Evolutionary conservation across 192 early-diverging fungal genomes (phyloP).

Genomic region (Coemansia sp.): DNA sequence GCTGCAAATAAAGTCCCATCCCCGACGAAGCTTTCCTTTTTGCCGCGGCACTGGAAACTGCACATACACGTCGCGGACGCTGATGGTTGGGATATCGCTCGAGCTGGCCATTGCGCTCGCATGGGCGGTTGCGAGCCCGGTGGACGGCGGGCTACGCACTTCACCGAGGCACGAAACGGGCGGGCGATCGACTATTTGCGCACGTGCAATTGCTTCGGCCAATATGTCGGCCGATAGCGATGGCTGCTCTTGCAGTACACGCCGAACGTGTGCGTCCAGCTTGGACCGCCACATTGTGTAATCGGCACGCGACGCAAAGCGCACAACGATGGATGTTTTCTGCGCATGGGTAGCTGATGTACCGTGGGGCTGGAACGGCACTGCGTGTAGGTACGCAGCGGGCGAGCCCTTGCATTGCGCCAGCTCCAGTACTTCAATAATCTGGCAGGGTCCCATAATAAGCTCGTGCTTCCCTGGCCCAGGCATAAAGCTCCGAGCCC

Average conservation of each 20-base stretch:
- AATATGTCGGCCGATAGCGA: conserved; percentile 38
- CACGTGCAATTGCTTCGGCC: conserved; percentile 43
- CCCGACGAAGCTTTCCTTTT: conserved; percentile 40
- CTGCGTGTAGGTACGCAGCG: conserved; percentile 24
- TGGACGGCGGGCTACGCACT: conserved; percentile 31
- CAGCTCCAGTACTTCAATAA: conserved; percentile 45
- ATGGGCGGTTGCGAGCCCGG: conserved; percentile 22
- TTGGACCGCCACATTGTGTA: conserved; percentile 33
- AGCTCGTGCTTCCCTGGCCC: conserved; percentile 19
- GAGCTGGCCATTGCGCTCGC: conserved; percentile 13
- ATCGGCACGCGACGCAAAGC: conserved; percentile 42
- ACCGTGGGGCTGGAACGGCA: conserved; percentile 16
- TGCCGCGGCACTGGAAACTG: conserved; percentile 37
- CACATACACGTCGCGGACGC: conserved; percentile 51
- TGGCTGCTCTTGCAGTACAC: conserved; percentile 26
- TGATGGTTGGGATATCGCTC: conserved; percentile 43
- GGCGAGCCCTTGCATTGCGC: conserved; percentile 44
- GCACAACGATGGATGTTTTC: conserved; percentile 32
- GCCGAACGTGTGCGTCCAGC: conserved; percentile 41
- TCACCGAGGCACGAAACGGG: conserved; percentile 15
- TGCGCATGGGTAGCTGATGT: background rate
- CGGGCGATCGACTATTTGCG: conserved; percentile 27
- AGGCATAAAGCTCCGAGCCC: conserved; percentile 16
- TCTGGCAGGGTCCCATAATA: conserved; percentile 31
- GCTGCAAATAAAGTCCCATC: conserved; percentile 52